Evolutionary conservation across 75 land plant genomes (phyloP), one percentile per base, ranked within the genome.

Genomic region (Pseudotsuga menziesii): DNA sequence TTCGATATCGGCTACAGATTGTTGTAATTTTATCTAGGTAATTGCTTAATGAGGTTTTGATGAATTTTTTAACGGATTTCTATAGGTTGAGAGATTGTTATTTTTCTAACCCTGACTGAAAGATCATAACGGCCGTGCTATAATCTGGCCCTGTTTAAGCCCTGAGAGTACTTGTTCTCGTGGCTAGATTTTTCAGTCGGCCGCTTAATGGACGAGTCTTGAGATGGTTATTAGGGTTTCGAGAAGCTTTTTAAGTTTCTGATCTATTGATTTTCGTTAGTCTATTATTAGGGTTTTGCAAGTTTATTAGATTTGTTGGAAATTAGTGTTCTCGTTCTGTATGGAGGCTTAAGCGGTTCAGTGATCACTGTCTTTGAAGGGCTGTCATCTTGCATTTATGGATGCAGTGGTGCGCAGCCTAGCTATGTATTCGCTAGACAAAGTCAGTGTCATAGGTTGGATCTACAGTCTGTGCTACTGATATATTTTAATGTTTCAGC

Each of bases 401-500:
- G 19, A 44, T 7, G 44, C 71, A 67, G 71, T 14, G 4, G 39
- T 39, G 72, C 44, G 39, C 48, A 29, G 72, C 39, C 19, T 19
- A 48, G 12, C 17, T 66, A 32, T 19, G 52, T 35, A 17, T 16
- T 67, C 41, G 20, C 72, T 67, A 67, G 36, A 67, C 72, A 39
- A 36, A 63, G 67, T 63, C 36, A 27, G 19, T 63, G 32, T 63
- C 54, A 48, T 48, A 48, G 54, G 32, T 63, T 63, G 67, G 67
- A 39, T n/a, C 23, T 67, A 44, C 72, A 67, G 72, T 67, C 72
- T 67, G 72, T 52, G 36, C 72, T 67, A 52, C 72, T 17, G 39
- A n/a, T 67, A n/a, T 67, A 67, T 67, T 67, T 67, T 67, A 17
- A 67, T 67, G 44, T 20, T 67, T 39, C 48, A 39, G 52, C 54